Evolutionary conservation across 1,284 basidiomycete genomes (phyloP).

Genomic region (Tylopilus sp.): DNA sequence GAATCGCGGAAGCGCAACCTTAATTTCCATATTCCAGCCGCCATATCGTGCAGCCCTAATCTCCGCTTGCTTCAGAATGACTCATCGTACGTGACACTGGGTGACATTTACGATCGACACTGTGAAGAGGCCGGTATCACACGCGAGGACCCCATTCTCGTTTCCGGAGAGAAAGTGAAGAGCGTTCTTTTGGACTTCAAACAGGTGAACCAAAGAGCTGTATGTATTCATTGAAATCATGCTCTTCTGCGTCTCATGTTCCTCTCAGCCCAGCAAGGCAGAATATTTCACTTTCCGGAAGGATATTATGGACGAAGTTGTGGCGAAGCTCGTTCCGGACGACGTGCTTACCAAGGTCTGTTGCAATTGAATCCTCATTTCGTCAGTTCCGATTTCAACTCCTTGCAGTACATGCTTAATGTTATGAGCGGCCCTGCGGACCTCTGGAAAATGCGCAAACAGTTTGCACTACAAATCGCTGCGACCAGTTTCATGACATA

Average conservation of each 20-base stretch:
- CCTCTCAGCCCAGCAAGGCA: slow-evolving; percentile 51
- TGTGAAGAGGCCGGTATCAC: slow-evolving; percentile 75
- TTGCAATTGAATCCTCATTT: slow-evolving; percentile 12
- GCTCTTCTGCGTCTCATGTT: slow-evolving; percentile 6
- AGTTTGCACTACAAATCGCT: slow-evolving; percentile 89
- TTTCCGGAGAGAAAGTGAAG: slow-evolving; percentile 78
- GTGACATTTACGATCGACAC: slow-evolving; percentile 92
- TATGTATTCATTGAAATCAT: slow-evolving; percentile 30
- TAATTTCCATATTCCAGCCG: slow-evolving; percentile 85
- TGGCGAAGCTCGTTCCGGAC: slow-evolving; percentile 86
- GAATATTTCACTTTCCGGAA: slow-evolving; percentile 77
- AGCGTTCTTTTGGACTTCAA: slow-evolving; percentile 61
- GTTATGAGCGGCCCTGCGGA: slow-evolving; percentile 84
- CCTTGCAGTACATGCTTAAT: slow-evolving; percentile 78
- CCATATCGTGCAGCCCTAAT: slow-evolving; percentile 80
- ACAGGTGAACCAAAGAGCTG: slow-evolving; percentile 47
- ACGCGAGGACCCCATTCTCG: slow-evolving; percentile 85
- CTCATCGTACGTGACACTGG: slow-evolving; percentile 84
- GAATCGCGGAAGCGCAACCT: slow-evolving; percentile 92
- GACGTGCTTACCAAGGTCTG: slow-evolving; percentile 79
- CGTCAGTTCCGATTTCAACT: slow-evolving; percentile 5
- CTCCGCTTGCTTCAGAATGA: slow-evolving; percentile 90
- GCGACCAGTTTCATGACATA: slow-evolving; percentile 92
- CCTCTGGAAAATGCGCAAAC: slow-evolving; percentile 96
- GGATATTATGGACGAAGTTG: slow-evolving; percentile 89